Conservation (phyloP, 2,329 filamentous ascomycete species). For the Parastagonospora avenae region DNA sequence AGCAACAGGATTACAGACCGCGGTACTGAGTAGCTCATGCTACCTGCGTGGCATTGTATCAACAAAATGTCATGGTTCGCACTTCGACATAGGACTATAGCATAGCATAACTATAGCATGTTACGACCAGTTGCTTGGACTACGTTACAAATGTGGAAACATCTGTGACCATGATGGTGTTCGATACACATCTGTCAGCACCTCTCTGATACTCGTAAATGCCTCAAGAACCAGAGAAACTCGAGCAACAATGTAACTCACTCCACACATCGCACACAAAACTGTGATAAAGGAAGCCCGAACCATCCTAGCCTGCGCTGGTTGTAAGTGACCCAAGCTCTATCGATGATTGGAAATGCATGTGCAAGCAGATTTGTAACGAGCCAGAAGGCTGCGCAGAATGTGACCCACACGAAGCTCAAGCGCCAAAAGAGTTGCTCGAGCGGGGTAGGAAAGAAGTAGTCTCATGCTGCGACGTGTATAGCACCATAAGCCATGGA, state of each 20-base stretch:
- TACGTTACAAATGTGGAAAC: conserved; percentile 21
- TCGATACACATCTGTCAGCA: conserved; percentile 20
- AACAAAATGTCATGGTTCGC: too few species aligned
- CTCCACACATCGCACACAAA: conserved; percentile 9
- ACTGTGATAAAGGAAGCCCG: not conserved
- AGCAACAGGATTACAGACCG: conserved; percentile 9
- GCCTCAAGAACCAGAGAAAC: conserved; percentile 24
- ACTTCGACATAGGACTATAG: too few species aligned
- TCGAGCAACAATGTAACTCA: conserved; percentile 14
- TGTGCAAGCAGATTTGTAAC: conserved; percentile 16
- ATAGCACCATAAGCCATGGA: conserved; percentile 26
- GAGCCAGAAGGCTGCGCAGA: conserved; percentile 25
- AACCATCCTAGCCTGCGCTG: conserved; percentile 6
- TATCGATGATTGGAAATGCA: conserved; percentile 11
- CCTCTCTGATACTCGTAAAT: conserved; percentile 18
- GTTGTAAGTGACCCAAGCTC: conserved; percentile 15
- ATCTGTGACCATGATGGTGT: conserved; percentile 21
- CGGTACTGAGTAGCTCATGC: not conserved
- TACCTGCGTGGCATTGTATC: too few species aligned
- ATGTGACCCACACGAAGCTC: conserved; percentile 20
- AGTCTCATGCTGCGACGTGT: conserved; percentile 26
- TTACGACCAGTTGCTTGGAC: too few species aligned
- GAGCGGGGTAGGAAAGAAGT: conserved; percentile 18
- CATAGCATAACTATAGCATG: too few species aligned
- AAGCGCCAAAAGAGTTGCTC: conserved; percentile 25